Conservation (phyloP, 352 stramenopile genomes). For the Nothophytophthora sp. region DNA sequence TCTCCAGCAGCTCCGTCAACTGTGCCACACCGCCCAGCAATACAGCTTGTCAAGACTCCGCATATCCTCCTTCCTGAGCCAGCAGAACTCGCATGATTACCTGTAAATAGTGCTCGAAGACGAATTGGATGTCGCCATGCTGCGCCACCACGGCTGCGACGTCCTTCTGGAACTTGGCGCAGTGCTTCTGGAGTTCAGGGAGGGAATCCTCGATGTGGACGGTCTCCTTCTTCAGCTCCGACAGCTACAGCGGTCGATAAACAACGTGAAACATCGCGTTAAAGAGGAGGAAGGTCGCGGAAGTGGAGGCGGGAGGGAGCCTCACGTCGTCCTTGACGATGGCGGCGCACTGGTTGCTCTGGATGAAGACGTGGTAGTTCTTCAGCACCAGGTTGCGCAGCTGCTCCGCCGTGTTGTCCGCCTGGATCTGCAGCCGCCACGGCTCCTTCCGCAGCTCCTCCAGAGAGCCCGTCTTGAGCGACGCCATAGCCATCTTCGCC, state of each 20-base stretch:
- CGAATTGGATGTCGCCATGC: conserved; percentile 87
- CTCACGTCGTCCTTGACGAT: conserved; percentile 80
- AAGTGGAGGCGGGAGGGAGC: conserved; percentile 2
- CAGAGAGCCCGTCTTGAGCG: conserved; percentile 61
- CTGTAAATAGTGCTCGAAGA: conserved; percentile 90
- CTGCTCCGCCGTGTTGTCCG: conserved; percentile 77
- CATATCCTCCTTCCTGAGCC: no score
- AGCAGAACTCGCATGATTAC: no score
- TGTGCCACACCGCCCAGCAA: conserved; percentile 27
- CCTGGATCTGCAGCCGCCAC: conserved; percentile 76
- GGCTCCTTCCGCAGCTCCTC: conserved; percentile 88
- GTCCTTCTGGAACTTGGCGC: conserved; percentile 50
- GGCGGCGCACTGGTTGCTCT: conserved; percentile 86
- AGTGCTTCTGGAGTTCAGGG: conserved; percentile 60
- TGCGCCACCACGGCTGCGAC: conserved; percentile 59
- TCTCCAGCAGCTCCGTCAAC: conserved; percentile 97
- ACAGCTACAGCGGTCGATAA: conserved; percentile 33
- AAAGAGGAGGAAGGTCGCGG: background rate
- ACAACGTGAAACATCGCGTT: background rate
- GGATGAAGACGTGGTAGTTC: conserved; percentile 92
- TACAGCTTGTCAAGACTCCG: background rate
- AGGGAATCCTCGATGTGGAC: conserved; percentile 45
- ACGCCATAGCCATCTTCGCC: conserved; percentile 14
- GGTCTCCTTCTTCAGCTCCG: conserved; percentile 73
- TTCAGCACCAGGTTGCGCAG: conserved; percentile 81